Percentiles rank a stretch among this genome's conserved stretches.
These are phyloP conservation scores for Fusarium sambucinum DNA, from an alignment of 2,329 filamentous ascomycete genomes.

Conservation along the genomic window DNA sequence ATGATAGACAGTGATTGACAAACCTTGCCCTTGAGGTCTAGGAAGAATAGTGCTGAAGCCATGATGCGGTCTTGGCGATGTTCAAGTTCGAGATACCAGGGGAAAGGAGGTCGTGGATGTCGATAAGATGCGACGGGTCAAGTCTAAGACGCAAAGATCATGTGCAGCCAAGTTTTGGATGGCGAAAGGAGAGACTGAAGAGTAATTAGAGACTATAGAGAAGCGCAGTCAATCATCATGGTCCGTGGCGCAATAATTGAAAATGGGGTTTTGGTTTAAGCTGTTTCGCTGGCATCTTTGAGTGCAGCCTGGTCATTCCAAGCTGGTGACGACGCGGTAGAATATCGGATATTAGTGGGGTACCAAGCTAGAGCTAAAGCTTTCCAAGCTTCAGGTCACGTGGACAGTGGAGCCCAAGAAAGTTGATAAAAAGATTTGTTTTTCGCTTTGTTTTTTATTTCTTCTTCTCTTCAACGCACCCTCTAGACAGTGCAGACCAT, in stretches of 20 bases:
- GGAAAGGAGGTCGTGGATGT: conserved; percentile 47
- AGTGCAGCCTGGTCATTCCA: conserved; percentile 39
- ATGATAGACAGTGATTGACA: conserved; percentile 11
- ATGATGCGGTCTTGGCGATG: conserved; percentile 64
- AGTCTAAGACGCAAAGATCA: conserved; percentile 29
- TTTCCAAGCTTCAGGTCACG: conserved; percentile 26
- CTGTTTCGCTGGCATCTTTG: conserved; percentile 48
- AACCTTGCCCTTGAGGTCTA: conserved; percentile 99
- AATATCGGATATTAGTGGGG: conserved; percentile 45
- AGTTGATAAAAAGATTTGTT: conserved; percentile 26
- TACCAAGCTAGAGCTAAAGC: conserved; percentile 30
- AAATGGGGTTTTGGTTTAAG: conserved; percentile 17
- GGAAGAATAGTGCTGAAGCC: conserved; percentile 98
- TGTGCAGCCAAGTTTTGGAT: conserved; percentile 21
- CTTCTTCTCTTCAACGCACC: conserved; percentile 71
- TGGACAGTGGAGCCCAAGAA: conserved; percentile 15
- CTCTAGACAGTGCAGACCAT: conserved; percentile 90
- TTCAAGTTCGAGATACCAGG: conserved; percentile 26
- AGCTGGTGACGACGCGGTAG: conserved; percentile 40
- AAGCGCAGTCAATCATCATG: conserved; percentile 46
- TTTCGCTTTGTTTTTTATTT: background rate
- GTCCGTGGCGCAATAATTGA: conserved; percentile 25
- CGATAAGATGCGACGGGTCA: conserved; percentile 43
- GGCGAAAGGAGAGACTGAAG: conserved; percentile 20
- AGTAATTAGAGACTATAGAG: conserved; percentile 40